Evolutionary conservation across 2,329 filamentous ascomycete genomes (phyloP).

Genomic region (Tolypocladium amazonense): DNA sequence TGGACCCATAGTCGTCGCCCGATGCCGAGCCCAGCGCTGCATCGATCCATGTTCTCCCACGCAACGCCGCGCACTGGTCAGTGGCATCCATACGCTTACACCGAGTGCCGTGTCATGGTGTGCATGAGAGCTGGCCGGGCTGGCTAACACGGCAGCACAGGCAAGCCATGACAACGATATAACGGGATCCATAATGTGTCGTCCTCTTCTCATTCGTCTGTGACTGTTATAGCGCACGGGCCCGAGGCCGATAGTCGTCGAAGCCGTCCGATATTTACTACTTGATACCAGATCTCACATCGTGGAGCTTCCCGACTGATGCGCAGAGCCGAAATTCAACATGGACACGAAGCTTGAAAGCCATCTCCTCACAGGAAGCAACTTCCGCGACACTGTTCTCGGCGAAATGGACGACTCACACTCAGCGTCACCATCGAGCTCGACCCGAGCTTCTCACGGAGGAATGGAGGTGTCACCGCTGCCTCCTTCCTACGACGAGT

Average conservation of each 20-base stretch:
- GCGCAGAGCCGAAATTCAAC: not conserved
- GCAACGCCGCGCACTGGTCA: conserved; percentile 5
- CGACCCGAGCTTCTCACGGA: not conserved
- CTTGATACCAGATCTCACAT: not conserved
- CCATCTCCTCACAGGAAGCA: no score
- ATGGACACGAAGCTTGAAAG: not conserved
- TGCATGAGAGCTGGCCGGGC: not conserved
- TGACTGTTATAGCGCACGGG: conserved; percentile 8
- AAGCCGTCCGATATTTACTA: not conserved
- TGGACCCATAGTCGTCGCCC: conserved; percentile 2
- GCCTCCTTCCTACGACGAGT: conserved; percentile 5
- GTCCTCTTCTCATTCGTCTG: conserved; percentile 12
- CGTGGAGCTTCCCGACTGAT: not conserved
- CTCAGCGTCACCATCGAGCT: not conserved
- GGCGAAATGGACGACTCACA: conserved; percentile 7
- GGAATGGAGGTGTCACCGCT: not conserved
- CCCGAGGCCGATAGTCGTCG: not conserved
- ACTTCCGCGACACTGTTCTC: not conserved
- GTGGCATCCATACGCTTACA: conserved; percentile 8
- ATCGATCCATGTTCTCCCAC: conserved; percentile 2
- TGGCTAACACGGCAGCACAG: conserved; percentile 5
- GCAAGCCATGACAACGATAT: not conserved
- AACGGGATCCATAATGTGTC: conserved; percentile 11
- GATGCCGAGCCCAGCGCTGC: not conserved
- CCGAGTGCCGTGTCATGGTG: not conserved